These are phyloP conservation scores for Yueomyces sinensis DNA, from an alignment of 805 yeast genomes.

Conservation along the genomic window DNA sequence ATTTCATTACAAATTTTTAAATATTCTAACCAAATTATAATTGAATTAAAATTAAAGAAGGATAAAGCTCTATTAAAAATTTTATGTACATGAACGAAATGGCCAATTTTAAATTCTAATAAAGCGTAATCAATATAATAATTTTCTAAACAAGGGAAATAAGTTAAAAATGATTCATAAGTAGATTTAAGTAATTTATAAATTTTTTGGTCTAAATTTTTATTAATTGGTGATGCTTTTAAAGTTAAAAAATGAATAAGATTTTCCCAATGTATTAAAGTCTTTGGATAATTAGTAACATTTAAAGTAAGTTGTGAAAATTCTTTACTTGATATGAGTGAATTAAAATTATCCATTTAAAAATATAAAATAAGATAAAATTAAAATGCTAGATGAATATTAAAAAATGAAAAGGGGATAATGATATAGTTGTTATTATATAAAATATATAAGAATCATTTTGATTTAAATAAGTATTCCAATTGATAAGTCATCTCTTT, in stretches of 20 bases:
- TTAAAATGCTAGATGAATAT: too few relatives aligned
- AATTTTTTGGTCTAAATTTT: conserved; percentile 10
- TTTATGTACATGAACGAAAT: conserved; percentile 14
- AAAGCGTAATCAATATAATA: conserved; percentile 24
- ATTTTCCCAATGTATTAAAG: conserved; percentile 20
- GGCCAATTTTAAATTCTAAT: conserved; percentile 21
- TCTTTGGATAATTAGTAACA: conserved; percentile 16
- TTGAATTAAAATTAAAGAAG: conserved; percentile 17
- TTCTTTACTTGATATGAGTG: conserved; percentile 9
- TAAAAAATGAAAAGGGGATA: too few relatives aligned
- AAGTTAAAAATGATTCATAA: conserved; percentile 17
- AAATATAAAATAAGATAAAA: too few relatives aligned
- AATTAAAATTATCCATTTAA: conserved; percentile 13
- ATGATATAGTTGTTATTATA: too few relatives aligned
- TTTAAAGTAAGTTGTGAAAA: conserved; percentile 16
- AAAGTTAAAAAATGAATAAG: conserved; percentile 15
- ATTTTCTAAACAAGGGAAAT: conserved; percentile 23
- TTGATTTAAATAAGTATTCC: too few relatives aligned
- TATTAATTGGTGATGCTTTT: conserved; percentile 16
- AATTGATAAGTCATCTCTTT: too few relatives aligned
- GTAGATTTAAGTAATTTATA: conserved; percentile 12
- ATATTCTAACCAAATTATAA: conserved; percentile 21
- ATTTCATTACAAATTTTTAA: conserved; percentile 20
- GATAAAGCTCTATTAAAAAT: conserved; percentile 15
- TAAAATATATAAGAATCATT: too few relatives aligned